Evolutionary conservation across 306 rosid species (phyloP), one percentile per base, ranked within the genome.

Genomic region (Fragaria ananassa): DNA sequence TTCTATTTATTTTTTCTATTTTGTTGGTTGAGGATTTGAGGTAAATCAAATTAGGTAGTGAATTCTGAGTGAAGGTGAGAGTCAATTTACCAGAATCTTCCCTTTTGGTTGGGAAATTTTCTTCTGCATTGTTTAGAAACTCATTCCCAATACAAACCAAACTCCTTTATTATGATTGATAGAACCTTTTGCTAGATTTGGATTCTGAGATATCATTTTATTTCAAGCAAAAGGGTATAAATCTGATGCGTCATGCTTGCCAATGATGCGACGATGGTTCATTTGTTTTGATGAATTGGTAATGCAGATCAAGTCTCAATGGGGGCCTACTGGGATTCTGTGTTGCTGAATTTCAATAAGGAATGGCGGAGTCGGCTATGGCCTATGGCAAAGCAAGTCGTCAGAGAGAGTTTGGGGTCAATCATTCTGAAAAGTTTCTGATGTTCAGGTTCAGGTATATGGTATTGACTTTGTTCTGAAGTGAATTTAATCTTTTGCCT

Each of bases 371-470:
- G 93, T 75, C 85, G 93, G 93, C 44, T 41, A 41, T 41, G 44
- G 44, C 44, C 86, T 90, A 51, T 92, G 97, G 97, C 85, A 88
- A 44, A 84, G 89, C 76, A 92, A 88, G 77, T 90, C 91, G 88
- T 79, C 89, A 88, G 88, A 90, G 97, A 90, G 87, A 92, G 96
- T 83, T 85, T 89, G 0, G 90, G 91, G 41, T 89, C 96, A 18
- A 51, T 18, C 84, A 81, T 31, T 91, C 91, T 45, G 97, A 88
- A 82, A 88, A 93, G 44, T 88, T 74, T 88, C 85, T 19, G 90
- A 92, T 73, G 93, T 87, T 37, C 96, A 90, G 92, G 93, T 87
- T 37, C 96, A 90, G 92, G 96, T 88, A 18, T 74, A 23, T 77
- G 25, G 46, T 41, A 41, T 35, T 72, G 8, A 37, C 29, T 31